Evolutionary conservation across 768 basidiomycete species (phyloP).

Genomic region (Auricularia cornea): DNA sequence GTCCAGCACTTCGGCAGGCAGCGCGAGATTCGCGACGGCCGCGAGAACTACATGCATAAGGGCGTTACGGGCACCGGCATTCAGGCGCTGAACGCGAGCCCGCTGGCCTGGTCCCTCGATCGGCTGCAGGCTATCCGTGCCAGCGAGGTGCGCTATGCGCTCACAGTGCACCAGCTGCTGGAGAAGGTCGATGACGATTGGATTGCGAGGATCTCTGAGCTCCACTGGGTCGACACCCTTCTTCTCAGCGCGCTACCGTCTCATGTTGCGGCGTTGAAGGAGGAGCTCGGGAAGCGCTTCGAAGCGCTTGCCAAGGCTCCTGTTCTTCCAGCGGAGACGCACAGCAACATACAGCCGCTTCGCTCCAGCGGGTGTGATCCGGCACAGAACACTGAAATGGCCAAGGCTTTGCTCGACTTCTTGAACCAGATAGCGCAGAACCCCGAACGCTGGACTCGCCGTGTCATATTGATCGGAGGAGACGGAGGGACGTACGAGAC

Average conservation of each 20-base stretch:
- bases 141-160: no score
- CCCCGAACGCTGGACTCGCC: constrained; percentile 11
- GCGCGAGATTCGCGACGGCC: no score
- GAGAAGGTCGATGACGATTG: constrained; percentile 7
- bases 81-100: no score
- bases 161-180: constrained; percentile 6
- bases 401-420: constrained; percentile 27
- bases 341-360: constrained; percentile 20
- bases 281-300: not conserved
- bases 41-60: no score
- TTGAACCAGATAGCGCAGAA: constrained; percentile 24
- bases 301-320: no score
- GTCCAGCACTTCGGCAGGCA: no score
- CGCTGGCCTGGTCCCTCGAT: no score
- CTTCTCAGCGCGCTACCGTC: no score
- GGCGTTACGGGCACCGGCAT: no score
- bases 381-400: constrained; percentile 19
- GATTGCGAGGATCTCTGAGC: not conserved
- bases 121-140: no score
- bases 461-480: constrained; percentile 22
- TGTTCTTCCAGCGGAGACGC: not conserved
- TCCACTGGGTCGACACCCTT: constrained; percentile 7
- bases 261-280: constrained; percentile 4
- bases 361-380: constrained; percentile 23
- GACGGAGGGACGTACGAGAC: constrained; percentile 32